Base-by-base conservation (phyloP, 208 protist genomes). In the Trypanosoma caninum region DNA sequence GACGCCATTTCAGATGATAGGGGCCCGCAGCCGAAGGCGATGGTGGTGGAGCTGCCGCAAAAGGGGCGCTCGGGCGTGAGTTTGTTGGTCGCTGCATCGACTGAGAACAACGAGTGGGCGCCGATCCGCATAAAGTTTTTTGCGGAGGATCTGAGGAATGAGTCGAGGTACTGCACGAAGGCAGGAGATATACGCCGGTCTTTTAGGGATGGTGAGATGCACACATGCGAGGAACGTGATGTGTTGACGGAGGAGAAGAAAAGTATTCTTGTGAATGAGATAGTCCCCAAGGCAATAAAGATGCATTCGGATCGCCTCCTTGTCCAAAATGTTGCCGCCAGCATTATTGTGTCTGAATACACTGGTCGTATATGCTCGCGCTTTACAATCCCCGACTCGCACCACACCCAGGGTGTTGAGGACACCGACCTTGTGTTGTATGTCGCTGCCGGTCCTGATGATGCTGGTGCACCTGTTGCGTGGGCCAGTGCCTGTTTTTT, bases 301-400 rank as follows among this genome's bases (percentile, higher is more conserved):
- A 45, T 82, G 64, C 78, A 84, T 59, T 1, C 18, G 16, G 75
- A 79, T 18, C 75, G 78, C 6, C 65, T 90, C 16, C 67, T 54
- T 25, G 83, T 90, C 20, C 3, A 65, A 35, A 74, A 25, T 18
- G 22, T 74, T n/a, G 11, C 22, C 20, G 34, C 25, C n/a, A 33
- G 9, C 6, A 59, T 79, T 40, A 13, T 23, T 42, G 54, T 84
- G 4, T 48, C 59, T 0, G 9, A 25, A 14, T 64, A 27, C 13
- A 38, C 22, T 7, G 14, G 3, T 46, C 10, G 20, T 35, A 30
- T 30, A 0, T 34, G 80, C 58, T 25, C 30, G 8, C 18, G 25
- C 0, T 76, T 85, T 59, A 80, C 78, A 2, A 45, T 92, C 13
- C 82, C 86, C 7, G 0, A 2, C 0, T 10, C 3, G 10, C 78